Base-by-base conservation (phyloP, 495 filamentous ascomycete species). In the Hyaloscypha finlandica region DNA sequence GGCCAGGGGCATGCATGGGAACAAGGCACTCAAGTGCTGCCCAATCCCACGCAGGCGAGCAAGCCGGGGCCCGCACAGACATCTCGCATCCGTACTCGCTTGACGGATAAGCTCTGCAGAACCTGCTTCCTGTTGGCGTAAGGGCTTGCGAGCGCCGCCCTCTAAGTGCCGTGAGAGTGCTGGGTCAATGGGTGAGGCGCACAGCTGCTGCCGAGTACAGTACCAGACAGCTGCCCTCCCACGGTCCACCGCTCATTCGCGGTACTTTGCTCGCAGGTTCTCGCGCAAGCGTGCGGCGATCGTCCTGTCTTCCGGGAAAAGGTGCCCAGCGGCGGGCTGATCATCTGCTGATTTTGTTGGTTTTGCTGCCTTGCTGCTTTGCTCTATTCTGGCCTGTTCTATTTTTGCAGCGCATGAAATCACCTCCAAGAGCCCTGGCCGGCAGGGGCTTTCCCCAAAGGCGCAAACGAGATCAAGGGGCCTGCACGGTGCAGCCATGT, bases 11-110 rank as follows among this genome's bases (percentile, higher is more conserved):
- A 45, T 63, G 42, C 45, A 64, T 39, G 48, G 30, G 60, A 59
- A 59, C 61, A 66, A 61, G 61, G 60, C 48, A 68, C 58, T 52
- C 48, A 16, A 12, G 39, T 58, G 67, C 71, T 70, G 64, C 68
- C 71, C 71, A 70, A 73, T 70, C 70, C 56, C 64, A 69, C 31
- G 56, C 61, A 25, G 25, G 22, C n/a, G 29, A 12, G 58, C 19
- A n/a, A 64, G 58, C 56, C 35, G 53, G 65, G 48, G 54, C 22
- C 6, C 6, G 65, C 60, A 65, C 60, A 48, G 55, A 71, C 61
- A 32, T 16, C 52, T 35, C 8, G 48, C 8, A 5, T 11, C 5
- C 5, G 30, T 16, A 22, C 32, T 68, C 66, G 66, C 61, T 68
- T 68, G 64, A 64, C 61, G 66, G 66, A 54, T 56, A 59, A 63